These are phyloP conservation scores for Otatea glauca DNA, from an alignment of 176 grass and related monocot species.

Conservation along the genomic window DNA sequence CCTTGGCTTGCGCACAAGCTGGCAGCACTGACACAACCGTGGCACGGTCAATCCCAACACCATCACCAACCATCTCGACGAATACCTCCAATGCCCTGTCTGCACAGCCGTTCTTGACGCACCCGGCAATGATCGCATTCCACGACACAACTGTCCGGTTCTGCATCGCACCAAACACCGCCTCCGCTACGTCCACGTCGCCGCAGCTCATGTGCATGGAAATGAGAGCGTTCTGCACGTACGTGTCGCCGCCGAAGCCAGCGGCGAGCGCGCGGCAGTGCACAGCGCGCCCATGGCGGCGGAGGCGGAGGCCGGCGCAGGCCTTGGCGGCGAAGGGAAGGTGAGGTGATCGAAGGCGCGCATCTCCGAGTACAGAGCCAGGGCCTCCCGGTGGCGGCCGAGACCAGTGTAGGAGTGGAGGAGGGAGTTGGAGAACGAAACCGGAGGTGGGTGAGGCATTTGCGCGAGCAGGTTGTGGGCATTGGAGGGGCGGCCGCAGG, in stretches of 20 bases:
- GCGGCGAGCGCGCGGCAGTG: constrained; percentile 57
- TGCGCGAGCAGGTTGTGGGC: constrained; percentile 61
- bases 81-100: constrained; percentile 59
- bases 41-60: constrained; percentile 49
- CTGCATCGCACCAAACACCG: constrained; percentile 51
- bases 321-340: constrained; percentile 71
- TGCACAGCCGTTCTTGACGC: constrained; percentile 41
- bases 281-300: constrained; percentile 38
- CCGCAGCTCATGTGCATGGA: constrained; percentile 68
- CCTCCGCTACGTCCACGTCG: constrained; percentile 35
- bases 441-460: constrained; percentile 35
- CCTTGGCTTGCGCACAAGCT: constrained; percentile 55
- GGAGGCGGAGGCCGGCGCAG: constrained; percentile 45
- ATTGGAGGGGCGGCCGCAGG: constrained; percentile 26
- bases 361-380: constrained; percentile 57
- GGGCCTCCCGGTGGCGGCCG: constrained; percentile 44
- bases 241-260: constrained; percentile 54
- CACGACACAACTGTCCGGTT: constrained; percentile 53
- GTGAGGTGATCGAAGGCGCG: constrained; percentile 64
- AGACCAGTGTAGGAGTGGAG: constrained; percentile 55
- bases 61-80: constrained; percentile 38
- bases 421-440: constrained; percentile 54
- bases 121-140: constrained; percentile 67
- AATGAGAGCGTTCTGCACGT: constrained; percentile 66
- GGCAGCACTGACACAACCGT: constrained; percentile 62